Percentiles rank a stretch among this genome's conserved stretches.
These are phyloP conservation scores for Fusarium sp. DNA, from an alignment of 2,329 filamentous ascomycete genomes.

Conservation along the genomic window DNA sequence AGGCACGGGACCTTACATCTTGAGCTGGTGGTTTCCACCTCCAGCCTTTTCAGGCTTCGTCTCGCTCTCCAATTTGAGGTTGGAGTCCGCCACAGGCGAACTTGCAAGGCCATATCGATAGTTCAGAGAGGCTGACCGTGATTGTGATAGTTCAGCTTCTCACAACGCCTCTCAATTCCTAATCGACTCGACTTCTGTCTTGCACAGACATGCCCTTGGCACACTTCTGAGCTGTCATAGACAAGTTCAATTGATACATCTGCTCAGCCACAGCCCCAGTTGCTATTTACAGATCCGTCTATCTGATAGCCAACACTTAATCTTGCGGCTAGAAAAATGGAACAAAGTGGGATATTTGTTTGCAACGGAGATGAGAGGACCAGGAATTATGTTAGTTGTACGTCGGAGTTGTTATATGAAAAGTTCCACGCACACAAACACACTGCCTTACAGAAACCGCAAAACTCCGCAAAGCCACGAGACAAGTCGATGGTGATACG, in stretches of 20 bases:
- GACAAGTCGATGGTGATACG: neutral
- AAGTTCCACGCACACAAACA: constrained; percentile 10
- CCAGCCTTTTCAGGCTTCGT: constrained; percentile 6
- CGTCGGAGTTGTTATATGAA: constrained; percentile 7
- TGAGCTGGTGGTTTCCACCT: neutral
- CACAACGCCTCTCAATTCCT: neutral
- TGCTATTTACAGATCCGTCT: constrained; percentile 39
- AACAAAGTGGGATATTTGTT: neutral
- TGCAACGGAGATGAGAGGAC: neutral
- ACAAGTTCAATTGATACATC: constrained; percentile 11
- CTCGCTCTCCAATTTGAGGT: constrained; percentile 8
- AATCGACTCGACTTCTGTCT: neutral
- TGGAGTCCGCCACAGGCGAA: constrained; percentile 2
- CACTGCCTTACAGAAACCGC: neutral
- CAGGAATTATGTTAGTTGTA: neutral
- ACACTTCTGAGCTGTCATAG: neutral
- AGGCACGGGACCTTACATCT: constrained; percentile 8
- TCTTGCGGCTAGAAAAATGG: neutral
- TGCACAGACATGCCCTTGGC: neutral
- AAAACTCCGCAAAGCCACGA: neutral
- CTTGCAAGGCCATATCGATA: constrained; percentile 6
- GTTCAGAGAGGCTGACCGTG: constrained; percentile 7
- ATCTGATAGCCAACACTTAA: constrained; percentile 2
- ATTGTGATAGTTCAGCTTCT: neutral
- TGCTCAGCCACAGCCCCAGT: constrained; percentile 41